A percentile compares a stretch with the other conserved stretches of the same genome.
These are phyloP conservation scores for Capsella bursapastoris DNA, from an alignment of 345 rosid species.

Conservation along the genomic window DNA sequence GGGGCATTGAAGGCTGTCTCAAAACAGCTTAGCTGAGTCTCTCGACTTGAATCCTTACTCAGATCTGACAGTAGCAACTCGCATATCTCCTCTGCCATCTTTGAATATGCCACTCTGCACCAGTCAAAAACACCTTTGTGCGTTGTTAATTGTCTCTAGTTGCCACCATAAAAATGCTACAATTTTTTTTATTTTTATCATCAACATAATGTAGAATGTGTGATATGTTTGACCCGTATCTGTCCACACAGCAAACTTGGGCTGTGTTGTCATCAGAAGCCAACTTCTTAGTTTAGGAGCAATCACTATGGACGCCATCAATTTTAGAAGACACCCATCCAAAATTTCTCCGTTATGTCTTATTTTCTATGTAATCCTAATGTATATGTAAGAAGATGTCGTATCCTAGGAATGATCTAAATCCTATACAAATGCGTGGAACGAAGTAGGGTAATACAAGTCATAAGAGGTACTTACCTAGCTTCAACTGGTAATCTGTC, in stretches of 20 bases:
- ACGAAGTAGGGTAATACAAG: constrained; percentile 18
- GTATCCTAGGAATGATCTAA: background rate
- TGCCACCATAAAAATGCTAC: constrained; percentile 12
- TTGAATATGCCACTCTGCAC: constrained; percentile 79
- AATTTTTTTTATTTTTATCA: background rate
- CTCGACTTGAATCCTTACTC: constrained; percentile 53
- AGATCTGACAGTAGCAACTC: constrained; percentile 62
- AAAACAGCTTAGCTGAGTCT: constrained; percentile 73
- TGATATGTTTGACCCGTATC: constrained; percentile 79
- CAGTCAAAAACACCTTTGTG: constrained; percentile 4
- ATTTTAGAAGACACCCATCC: constrained; percentile 66
- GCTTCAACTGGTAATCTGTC: constrained; percentile 72
- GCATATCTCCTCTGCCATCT: constrained; percentile 83
- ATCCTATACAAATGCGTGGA: background rate
- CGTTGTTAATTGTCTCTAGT: background rate
- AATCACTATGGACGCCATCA: constrained; percentile 64
- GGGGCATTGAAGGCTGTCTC: constrained; percentile 71
- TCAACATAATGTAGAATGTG: constrained; percentile 10
- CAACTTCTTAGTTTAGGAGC: constrained; percentile 72
- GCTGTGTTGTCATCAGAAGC: constrained; percentile 81
- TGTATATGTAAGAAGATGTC: background rate
- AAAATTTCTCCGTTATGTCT: constrained; percentile 27
- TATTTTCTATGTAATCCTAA: constrained; percentile 2
- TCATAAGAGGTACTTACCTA: constrained; percentile 55
- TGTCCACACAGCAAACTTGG: constrained; percentile 73